A percentile compares a stretch with the other conserved stretches of the same genome.
These are phyloP conservation scores for Dillenia suffruticosa DNA, from an alignment of 164 flowering plant genomes.

Conservation along the genomic window DNA sequence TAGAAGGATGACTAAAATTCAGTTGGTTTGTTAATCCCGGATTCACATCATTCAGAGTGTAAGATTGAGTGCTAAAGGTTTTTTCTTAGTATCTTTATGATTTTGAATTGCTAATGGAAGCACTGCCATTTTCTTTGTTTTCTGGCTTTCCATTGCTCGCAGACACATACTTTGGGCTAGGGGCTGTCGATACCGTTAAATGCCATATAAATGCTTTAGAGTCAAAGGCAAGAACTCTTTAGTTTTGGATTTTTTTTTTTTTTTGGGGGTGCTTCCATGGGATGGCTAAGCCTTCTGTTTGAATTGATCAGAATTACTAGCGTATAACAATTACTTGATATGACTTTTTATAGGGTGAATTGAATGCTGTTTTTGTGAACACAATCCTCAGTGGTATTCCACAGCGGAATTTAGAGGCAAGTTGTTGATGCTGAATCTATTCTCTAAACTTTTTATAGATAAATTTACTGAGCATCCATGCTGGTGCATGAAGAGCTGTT, in stretches of 20 bases:
- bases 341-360: conserved; percentile 40
- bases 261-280: background rate
- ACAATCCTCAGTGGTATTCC: conserved; percentile 72
- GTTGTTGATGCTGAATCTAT: conserved; percentile 9
- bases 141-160: conserved; percentile 11
- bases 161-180: conserved; percentile 87
- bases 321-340: background rate
- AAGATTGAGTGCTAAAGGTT: too few relatives aligned
- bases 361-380: conserved; percentile 91
- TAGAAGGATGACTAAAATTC: too few relatives aligned
- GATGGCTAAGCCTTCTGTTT: background rate
- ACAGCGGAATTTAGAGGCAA: conserved; percentile 90
- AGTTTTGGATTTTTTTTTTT: conserved; percentile 1
- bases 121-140: background rate
- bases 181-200: conserved; percentile 74
- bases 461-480: background rate
- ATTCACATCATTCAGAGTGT: too few relatives aligned
- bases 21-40: too few relatives aligned
- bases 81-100: background rate
- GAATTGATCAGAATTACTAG: background rate
- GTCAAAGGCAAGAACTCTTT: conserved; percentile 45
- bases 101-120: background rate
- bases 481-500: background rate
- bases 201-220: conserved; percentile 64
- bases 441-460: background rate